Conservation (phyloP, 306 rosid genomes). For the Pyrus communis region DNA sequence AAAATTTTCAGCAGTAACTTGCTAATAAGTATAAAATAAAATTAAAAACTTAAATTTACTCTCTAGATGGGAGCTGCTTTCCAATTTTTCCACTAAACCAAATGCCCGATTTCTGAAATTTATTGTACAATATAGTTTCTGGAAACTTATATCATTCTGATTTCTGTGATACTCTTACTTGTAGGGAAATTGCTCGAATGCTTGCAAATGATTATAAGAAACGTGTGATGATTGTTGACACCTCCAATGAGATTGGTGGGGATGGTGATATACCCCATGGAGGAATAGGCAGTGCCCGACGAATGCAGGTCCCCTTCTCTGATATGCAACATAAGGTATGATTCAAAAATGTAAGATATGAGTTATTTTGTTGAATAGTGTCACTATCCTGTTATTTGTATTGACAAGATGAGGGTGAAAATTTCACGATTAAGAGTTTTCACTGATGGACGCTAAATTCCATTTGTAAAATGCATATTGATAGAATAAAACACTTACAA, state of each 20-base stretch:
- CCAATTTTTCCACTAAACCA: background rate
- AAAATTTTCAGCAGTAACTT: background rate
- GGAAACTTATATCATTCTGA: background rate
- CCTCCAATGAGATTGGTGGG: conserved; percentile 97
- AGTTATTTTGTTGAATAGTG: background rate
- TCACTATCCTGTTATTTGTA: background rate
- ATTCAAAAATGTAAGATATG: conserved; percentile 7
- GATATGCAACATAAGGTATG: conserved; percentile 70
- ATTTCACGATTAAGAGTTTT: background rate
- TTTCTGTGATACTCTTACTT: background rate
- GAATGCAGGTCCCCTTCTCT: conserved; percentile 90
- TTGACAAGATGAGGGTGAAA: background rate
- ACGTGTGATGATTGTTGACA: conserved; percentile 98
- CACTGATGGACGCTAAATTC: background rate
- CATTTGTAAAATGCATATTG: background rate
- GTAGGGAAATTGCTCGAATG: conserved; percentile 89
- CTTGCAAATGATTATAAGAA: conserved; percentile 86
- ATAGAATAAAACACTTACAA: background rate
- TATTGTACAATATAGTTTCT: background rate
- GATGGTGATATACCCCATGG: conserved; percentile 98
- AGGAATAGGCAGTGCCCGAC: conserved; percentile 91
- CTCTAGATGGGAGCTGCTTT: background rate
- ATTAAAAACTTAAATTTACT: too few species aligned
- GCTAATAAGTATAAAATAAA: background rate
- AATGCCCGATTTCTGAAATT: background rate